Base-by-base conservation (phyloP, 202 grass and related monocot genomes). In the Elaeis oleifera region DNA sequence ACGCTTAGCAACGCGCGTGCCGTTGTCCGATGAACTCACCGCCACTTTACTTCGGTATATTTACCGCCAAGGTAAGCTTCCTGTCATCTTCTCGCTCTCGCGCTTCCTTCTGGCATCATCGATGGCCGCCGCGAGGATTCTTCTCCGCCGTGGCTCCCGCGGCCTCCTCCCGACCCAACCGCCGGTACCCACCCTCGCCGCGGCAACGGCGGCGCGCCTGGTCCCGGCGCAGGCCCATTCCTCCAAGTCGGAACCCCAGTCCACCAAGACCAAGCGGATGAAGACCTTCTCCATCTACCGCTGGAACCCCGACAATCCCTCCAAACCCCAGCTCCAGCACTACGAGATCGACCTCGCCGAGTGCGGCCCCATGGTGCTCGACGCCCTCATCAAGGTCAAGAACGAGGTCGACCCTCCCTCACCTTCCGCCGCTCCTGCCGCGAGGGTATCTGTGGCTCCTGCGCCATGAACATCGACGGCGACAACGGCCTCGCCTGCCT, bases 201-300 rank as follows among this genome's bases (percentile, higher is more conserved):
- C 62, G 24, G 5, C 8, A n/a, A 20, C 64, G 7, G 64, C 49
- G 2, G 65, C 52, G 11, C 79, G 88, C 54, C 77, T 97, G 11
- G 63, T 89, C 48, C 76, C 78, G n/a, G 76, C 53, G 16, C 77
- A 89, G 58, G 58, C 82, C 44, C 77, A 91, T 59, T 86, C 92
- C 18, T 90, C 84, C 0, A 51, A 81, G 44, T 70, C 91, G 13
- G 79, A 82, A 17, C 69, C 68, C 7, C 16, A 63, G 15, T 44
- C 36, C 36, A 23, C 70, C 11, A 62, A 31, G 28, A 28, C 77
- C 0, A 1, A 50, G 23, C 65, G 1, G 55, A 72, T 18, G 54
- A 91, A 97, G 77, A 84, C 84, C 50, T 97, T 91, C 87, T 88
- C 92, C 74, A 97, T 97, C 87, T 91, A 91, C 81, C 64, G 92